phyloP scores from a whole-genome alignment of 192 early-diverging fungal genomes.

The Entomortierella beljakovae region DNA sequence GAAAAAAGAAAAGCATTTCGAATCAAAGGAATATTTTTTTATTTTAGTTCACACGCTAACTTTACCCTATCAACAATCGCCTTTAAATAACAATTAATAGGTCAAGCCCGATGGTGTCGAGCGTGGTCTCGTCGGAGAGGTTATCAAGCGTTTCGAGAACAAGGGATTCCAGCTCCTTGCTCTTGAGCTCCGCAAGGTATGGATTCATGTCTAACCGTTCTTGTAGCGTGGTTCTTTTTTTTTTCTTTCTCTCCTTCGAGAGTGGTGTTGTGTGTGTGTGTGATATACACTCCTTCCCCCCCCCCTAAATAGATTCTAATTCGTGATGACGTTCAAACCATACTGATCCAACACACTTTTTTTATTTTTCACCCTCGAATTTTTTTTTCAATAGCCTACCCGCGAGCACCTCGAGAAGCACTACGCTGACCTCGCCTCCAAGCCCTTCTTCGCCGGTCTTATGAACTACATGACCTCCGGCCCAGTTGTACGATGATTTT shows the following conservation, averaged over 20 bases:
- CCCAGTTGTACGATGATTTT: constrained; percentile 85
- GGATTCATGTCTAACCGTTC: constrained; percentile 6
- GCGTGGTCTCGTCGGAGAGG: constrained; percentile 87
- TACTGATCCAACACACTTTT: neutral
- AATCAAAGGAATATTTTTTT: neutral
- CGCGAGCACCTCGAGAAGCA: constrained; percentile 82
- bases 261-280: neutral
- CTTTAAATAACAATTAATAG: constrained; percentile 5
- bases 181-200: constrained; percentile 75
- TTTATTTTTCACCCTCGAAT: neutral
- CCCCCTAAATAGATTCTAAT: neutral
- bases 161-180: constrained; percentile 93
- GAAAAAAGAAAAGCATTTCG: neutral
- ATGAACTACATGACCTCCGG: constrained; percentile 95
- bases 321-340: constrained; percentile 3
- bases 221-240: neutral
- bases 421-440: constrained; percentile 84
- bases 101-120: constrained; percentile 90
- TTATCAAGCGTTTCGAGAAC: constrained; percentile 88
- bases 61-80: too few relatives aligned
- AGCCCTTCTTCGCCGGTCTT: constrained; percentile 91
- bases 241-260: neutral
- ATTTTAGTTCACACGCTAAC: constrained; percentile 2
- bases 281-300: neutral
- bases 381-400: constrained; percentile 52